Base-by-base conservation (phyloP, 768 basidiomycete genomes). In the Podaxis sp. region DNA sequence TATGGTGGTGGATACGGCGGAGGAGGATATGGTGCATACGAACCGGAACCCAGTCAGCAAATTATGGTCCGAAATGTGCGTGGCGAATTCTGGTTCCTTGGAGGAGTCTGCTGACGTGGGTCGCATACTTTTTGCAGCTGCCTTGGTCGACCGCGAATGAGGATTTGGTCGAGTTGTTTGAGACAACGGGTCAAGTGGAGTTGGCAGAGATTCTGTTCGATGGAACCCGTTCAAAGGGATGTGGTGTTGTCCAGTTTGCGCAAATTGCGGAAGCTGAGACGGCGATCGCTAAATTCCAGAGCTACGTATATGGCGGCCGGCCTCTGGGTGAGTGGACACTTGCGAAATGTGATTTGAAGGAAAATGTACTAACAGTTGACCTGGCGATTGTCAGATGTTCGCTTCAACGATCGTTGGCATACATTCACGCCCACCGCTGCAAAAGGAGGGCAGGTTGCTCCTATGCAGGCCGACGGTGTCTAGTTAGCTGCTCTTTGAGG, bases 111-210 rank as follows among this genome's bases (percentile, higher is more conserved):
- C 52, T 62, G n/a, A 44, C 15, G 19, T 19, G 44, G 19, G 12
- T 36, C 7, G 17, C 3, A n/a, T 61, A 42, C 12, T 38, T 24
- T 53, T 3, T 57, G 8, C 66, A 99, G 96, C 77, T 99, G 17
- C 96, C 96, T 1, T 99, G 96, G 96, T 98, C 96, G 9, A 99
- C 96, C 51, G 95, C 96, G 6, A 98, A 99, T 73, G 96, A 99
- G 73, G 96, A 99, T 73, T 79, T 99, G 49, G 96, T 99, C 22
- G 96, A 99, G 76, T 77, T 99, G 19, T 99, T 99, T 69, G 96
- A 98, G 79, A 99, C 96, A 38, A 97, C 96, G 0, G 96, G 96
- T 9, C 90, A 90, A 67, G 96, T 99, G 39, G 92, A 95, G 70
- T 79, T 94, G 38, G 96, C 96, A 2, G 96, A 99, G 76, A 96